phyloP scores from a whole-genome alignment of 177 flowering plant species.

The Vitis hybrid region DNA sequence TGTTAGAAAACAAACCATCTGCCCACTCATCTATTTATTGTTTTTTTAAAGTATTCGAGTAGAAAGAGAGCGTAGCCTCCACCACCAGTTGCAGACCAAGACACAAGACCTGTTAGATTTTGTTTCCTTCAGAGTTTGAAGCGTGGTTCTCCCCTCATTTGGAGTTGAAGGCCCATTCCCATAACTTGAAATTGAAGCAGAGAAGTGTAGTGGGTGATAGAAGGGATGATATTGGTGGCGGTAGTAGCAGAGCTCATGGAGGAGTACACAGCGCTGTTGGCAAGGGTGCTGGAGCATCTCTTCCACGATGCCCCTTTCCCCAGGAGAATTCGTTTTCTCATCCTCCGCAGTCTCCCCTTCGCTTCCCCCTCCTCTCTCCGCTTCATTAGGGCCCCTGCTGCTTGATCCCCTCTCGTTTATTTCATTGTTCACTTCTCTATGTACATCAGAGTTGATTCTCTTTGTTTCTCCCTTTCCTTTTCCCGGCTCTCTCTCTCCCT shows the following conservation, averaged over 20 bases:
- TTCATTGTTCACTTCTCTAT: too few relatives aligned
- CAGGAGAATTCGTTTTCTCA: conserved; percentile 46
- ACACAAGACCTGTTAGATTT: too few relatives aligned
- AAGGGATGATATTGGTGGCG: conserved; percentile 53
- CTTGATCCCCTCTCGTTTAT: background rate
- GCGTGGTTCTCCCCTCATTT: background rate
- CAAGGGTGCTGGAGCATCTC: conserved; percentile 39
- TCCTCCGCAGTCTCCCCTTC: conserved; percentile 43
- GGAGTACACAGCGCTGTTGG: conserved; percentile 56
- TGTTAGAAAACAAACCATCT: too few relatives aligned
- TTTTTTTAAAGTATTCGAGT: too few relatives aligned
- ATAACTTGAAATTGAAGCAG: background rate
- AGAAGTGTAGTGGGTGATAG: background rate
- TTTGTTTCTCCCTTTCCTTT: too few relatives aligned
- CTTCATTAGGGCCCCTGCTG: conserved; percentile 10
- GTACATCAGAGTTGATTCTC: too few relatives aligned
- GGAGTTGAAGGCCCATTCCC: background rate
- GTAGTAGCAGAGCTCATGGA: conserved; percentile 53
- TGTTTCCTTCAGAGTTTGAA: too few relatives aligned
- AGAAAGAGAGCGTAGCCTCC: too few relatives aligned
- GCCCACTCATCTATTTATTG: too few relatives aligned
- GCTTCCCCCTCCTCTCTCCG: conserved; percentile 20
- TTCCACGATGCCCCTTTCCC: conserved; percentile 54
- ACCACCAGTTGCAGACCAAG: too few relatives aligned
- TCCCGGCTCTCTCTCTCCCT: too few relatives aligned